Evolutionary conservation across 352 stramenopile species (phyloP).

Genomic region (Pythium dissimile): DNA sequence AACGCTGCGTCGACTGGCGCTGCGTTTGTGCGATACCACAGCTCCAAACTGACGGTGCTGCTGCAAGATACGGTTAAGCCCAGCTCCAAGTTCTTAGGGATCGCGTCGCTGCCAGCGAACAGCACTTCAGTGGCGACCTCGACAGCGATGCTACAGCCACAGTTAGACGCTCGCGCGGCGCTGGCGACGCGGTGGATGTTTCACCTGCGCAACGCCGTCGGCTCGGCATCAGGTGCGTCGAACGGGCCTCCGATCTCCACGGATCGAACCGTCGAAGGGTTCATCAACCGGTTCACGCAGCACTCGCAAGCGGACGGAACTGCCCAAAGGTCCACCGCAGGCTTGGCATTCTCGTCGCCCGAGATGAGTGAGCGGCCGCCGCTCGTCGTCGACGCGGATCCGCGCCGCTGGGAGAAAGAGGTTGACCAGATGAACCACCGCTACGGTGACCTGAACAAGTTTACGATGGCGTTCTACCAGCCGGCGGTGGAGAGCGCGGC

Average conservation of each 20-base stretch:
- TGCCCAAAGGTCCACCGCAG: background rate
- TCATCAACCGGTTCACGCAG: conserved; percentile 58
- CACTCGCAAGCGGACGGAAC: conserved; percentile 22
- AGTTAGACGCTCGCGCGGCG: conserved; percentile 3
- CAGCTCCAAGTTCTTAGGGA: conserved; percentile 46
- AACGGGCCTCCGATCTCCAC: conserved; percentile 8
- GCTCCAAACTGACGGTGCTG: conserved; percentile 74
- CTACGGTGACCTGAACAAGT: conserved; percentile 35
- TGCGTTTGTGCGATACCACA: conserved; percentile 72
- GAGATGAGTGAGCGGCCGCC: background rate
- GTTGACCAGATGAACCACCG: conserved; percentile 55
- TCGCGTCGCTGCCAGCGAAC: conserved; percentile 33
- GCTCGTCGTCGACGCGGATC: background rate
- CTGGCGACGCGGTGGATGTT: conserved; percentile 39
- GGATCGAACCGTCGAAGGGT: conserved; percentile 58
- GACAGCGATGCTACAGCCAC: background rate
- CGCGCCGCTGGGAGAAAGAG: conserved; percentile 38
- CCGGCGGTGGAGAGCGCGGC: background rate
- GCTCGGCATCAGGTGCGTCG: conserved; percentile 7
- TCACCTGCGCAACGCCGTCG: conserved; percentile 39
- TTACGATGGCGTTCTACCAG: conserved; percentile 31
- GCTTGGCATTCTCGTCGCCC: conserved; percentile 40
- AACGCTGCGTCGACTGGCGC: conserved; percentile 15
- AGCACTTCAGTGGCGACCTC: background rate
- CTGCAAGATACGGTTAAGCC: conserved; percentile 75